Base-by-base conservation (phyloP, 1,284 basidiomycete genomes). In the Golubevia sp. region DNA sequence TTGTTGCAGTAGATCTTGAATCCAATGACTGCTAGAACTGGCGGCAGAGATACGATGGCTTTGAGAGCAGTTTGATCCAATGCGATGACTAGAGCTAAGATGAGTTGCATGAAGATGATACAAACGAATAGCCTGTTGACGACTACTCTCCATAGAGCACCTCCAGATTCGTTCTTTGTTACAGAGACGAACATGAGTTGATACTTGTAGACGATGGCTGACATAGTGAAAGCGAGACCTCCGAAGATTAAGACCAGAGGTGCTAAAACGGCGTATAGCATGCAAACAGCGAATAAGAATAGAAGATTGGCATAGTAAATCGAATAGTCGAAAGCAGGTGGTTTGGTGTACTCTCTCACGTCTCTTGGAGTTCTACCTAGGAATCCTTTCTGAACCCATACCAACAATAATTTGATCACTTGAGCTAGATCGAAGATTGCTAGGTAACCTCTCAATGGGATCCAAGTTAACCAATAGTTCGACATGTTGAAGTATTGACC, bases 281-380 rank as follows among this genome's bases (percentile, higher is more conserved):
- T 67, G 55, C 70, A 79, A 6, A 83, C 72, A 8, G 77, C 73
- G 11, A 72, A 67, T 48, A 82, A 57, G 64, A 83, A 82, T 34
- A 81, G 72, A 49, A 80, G 68, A 59, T 80, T 81, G 59, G 77
- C 71, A 73, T 92, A 94, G 84, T 93, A 94, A 63, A 95, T 88
- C 11, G 92, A 88, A 85, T 92, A 98, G 76, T 95, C 90, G 81
- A 98, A 98, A 49, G 91, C 90, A 3, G 92, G 92, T 18, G 96
- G 96, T 82, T 95, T 92, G 4, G 96, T 97, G 90, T 92, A 95
- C 76, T 97, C 94, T 59, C 94, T 88, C 63, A 98, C 93, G 77
- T 97, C 94, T 72, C 97, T 89, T 53, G 95, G 96, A 0, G 97
- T 99, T 62, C 95, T 90, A n/a, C 94, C 93, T 77, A 97, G 92